Evolutionary conservation across 768 basidiomycete genomes (phyloP).

Genomic region (Lactarius evosmus): DNA sequence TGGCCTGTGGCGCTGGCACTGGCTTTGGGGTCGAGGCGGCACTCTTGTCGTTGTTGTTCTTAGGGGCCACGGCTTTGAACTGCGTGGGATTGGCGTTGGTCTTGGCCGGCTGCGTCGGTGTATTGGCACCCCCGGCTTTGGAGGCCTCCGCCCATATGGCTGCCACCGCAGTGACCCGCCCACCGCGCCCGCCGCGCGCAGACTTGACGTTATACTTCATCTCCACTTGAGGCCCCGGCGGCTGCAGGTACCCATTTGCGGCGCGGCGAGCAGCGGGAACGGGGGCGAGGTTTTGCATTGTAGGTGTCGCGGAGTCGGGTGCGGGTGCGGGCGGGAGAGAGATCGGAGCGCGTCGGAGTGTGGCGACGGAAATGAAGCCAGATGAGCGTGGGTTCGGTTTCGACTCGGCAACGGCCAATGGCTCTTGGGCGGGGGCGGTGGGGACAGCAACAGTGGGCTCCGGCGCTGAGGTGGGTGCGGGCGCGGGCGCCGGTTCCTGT

Average conservation of each 20-base stretch:
- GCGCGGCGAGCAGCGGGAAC: neutral
- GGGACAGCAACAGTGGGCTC: neutral
- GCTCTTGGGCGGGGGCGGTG: no score
- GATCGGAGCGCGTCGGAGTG: conserved; percentile 38
- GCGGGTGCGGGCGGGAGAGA: neutral
- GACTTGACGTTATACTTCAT: conserved; percentile 73
- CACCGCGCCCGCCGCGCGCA: conserved; percentile 74
- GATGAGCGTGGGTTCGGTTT: conserved; percentile 66
- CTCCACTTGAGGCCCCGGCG: conserved; percentile 42
- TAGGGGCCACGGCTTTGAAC: neutral
- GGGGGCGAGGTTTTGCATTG: neutral
- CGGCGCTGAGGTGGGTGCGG: neutral
- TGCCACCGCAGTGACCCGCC: conserved; percentile 67
- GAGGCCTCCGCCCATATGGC: conserved; percentile 59
- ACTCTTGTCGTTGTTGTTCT: no score
- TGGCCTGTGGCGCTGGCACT: neutral
- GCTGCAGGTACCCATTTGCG: conserved; percentile 7
- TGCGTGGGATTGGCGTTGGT: conserved; percentile 12
- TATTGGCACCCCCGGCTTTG: neutral
- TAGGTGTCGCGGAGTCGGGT: neutral
- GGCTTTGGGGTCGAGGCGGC: neutral
- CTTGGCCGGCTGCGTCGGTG: neutral
- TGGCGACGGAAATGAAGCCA: conserved; percentile 66
- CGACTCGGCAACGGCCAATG: conserved; percentile 11
- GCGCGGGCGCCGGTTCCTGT: neutral